Conservation (phyloP, 1,284 basidiomycete genomes). For the Porodaedalea pini region DNA sequence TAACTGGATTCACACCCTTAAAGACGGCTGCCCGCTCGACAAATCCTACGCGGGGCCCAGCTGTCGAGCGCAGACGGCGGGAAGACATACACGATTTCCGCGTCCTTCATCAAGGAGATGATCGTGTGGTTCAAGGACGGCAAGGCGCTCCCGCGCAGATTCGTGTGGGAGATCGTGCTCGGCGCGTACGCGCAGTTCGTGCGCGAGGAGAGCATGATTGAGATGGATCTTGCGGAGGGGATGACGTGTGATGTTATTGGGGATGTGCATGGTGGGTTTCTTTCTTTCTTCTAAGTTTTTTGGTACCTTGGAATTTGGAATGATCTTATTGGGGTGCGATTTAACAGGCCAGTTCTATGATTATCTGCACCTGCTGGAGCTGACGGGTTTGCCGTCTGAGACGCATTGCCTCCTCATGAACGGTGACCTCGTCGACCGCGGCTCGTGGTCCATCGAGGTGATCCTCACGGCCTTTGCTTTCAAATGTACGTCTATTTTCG, state of each 20-base stretch:
- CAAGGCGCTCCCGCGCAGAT: conserved; percentile 80
- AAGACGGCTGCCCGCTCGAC: conserved; percentile 74
- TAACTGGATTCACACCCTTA: background rate
- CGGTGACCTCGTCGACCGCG: conserved; percentile 95
- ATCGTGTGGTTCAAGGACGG: conserved; percentile 91
- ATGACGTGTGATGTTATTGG: conserved; percentile 89
- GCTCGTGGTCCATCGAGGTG: conserved; percentile 97
- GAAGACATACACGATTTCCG: conserved; percentile 56
- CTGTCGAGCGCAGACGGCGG: conserved; percentile 45
- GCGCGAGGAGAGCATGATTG: conserved; percentile 81
- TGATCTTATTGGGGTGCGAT: conserved; percentile 9
- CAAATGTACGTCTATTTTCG: conserved; percentile 65
- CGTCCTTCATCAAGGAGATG: conserved; percentile 83
- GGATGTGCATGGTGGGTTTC: conserved; percentile 74
- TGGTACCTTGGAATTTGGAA: background rate
- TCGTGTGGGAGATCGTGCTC: conserved; percentile 94
- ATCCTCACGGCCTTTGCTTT: conserved; percentile 92
- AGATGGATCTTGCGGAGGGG: conserved; percentile 74
- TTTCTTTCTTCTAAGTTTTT: conserved; percentile 2
- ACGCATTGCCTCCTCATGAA: conserved; percentile 89
- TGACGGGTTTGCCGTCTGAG: conserved; percentile 82
- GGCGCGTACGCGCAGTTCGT: conserved; percentile 78
- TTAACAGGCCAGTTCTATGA: conserved; percentile 90
- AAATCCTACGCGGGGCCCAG: conserved; percentile 65
- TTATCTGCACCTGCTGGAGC: conserved; percentile 80